These are phyloP conservation scores for Tetradesmus lagerheimii DNA, from an alignment of 139 green algal species.

Conservation along the genomic window DNA sequence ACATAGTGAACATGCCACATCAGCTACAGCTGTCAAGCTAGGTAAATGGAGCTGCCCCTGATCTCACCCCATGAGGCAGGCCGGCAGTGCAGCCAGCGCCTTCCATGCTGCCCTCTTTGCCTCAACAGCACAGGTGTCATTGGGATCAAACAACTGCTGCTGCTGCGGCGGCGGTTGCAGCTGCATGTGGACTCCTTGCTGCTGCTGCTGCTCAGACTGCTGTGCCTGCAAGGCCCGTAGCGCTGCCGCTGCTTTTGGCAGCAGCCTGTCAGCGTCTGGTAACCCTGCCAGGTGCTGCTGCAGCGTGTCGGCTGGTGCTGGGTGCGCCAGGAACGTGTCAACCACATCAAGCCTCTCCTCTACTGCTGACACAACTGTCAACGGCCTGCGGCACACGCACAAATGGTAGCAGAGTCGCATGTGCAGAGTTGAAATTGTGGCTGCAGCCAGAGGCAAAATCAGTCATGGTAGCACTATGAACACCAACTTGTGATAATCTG, in stretches of 20 bases:
- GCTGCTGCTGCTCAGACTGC: constrained; percentile 18
- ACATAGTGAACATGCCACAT: no score
- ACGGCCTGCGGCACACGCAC: constrained; percentile 34
- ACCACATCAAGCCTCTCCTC: constrained; percentile 57
- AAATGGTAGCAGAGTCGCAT: background rate
- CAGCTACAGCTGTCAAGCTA: no score
- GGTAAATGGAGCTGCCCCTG: no score
- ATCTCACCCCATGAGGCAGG: constrained; percentile 25
- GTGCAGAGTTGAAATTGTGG: no score
- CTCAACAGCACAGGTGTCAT: background rate
- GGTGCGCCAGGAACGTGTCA: constrained; percentile 42
- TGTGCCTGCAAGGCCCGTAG: constrained; percentile 38
- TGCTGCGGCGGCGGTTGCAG: background rate
- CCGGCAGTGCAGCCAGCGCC: constrained; percentile 16
- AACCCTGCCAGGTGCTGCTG: constrained; percentile 39
- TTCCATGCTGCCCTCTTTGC: constrained; percentile 13
- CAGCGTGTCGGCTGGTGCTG: constrained; percentile 7
- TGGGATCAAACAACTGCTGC: background rate
- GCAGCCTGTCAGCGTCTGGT: constrained; percentile 57
- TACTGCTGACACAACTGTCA: constrained; percentile 43
- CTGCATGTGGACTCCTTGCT: background rate
- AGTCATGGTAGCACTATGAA: no score
- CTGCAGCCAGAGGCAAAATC: no score
- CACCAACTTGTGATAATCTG: no score
- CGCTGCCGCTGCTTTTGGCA: constrained; percentile 50